Evolutionary conservation across 2,329 filamentous ascomycete species (phyloP).

Genomic region (Saccharata proteae): DNA sequence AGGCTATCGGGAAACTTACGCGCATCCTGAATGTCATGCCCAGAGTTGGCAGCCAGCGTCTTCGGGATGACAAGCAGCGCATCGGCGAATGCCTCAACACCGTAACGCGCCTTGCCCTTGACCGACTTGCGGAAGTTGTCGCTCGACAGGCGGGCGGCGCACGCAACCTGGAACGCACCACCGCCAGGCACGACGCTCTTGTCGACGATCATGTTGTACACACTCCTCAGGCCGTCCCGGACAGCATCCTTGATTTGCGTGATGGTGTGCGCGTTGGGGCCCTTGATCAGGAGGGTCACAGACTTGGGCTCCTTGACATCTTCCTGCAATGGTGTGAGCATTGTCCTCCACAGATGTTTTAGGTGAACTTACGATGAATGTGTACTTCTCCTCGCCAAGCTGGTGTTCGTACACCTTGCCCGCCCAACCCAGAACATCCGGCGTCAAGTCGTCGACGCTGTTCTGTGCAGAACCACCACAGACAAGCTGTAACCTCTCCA

Average conservation of each 20-base stretch:
- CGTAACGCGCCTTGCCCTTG: slow-evolving; percentile 96
- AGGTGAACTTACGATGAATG: slow-evolving; percentile 53
- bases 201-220: slow-evolving; percentile 99
- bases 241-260: slow-evolving; percentile 94
- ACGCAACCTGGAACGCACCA: slow-evolving; percentile 92
- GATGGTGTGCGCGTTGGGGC: slow-evolving; percentile 93
- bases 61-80: slow-evolving; percentile 93
- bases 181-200: slow-evolving; percentile 87
- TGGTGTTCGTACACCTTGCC: slow-evolving; percentile 95
- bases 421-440: slow-evolving; percentile 87
- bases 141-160: slow-evolving; percentile 73
- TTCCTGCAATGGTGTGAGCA: slow-evolving; percentile 38
- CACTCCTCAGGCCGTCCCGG: slow-evolving; percentile 83
- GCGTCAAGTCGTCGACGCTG: slow-evolving; percentile 84
- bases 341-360: neutral
- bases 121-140: slow-evolving; percentile 79
- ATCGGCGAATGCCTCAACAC: slow-evolving; percentile 89
- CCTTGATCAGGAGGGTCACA: slow-evolving; percentile 94
- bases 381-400: slow-evolving; percentile 97
- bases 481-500: slow-evolving; percentile 93
- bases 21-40: slow-evolving; percentile 92
- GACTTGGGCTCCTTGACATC: slow-evolving; percentile 99
- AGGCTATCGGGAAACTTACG: slow-evolving; percentile 48
- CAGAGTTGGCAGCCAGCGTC: slow-evolving; percentile 89
- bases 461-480: slow-evolving; percentile 89